Evolutionary conservation across 2,329 filamentous ascomycete species (phyloP).

Genomic region (Hymenoscyphus linearis): DNA sequence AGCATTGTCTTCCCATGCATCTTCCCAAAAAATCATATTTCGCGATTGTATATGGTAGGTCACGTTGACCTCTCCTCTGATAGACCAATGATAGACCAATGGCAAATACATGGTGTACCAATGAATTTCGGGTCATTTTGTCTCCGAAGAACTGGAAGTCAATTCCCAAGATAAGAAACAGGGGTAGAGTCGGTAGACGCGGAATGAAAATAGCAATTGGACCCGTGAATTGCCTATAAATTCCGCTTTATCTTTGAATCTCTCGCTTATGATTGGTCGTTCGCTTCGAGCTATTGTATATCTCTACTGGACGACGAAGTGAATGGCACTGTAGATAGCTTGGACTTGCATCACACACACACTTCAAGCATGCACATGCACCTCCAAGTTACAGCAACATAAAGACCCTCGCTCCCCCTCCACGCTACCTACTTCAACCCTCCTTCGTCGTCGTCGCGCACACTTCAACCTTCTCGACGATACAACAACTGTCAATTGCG

Average conservation of each 20-base stretch:
- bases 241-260: background rate
- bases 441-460: background rate
- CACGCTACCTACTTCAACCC: background rate
- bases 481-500: background rate
- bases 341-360: background rate
- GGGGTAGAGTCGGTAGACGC: background rate
- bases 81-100: background rate
- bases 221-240: background rate
- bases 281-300: background rate
- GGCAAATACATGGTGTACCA: background rate
- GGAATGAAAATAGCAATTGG: background rate
- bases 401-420: background rate
- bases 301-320: background rate
- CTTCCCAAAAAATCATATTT: background rate
- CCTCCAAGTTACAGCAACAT: background rate
- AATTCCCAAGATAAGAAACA: background rate
- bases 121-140: background rate
- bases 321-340: background rate
- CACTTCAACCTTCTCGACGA: slow-evolving; percentile 1
- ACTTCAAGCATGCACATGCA: background rate
- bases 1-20: background rate
- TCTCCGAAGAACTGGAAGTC: background rate
- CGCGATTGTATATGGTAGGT: background rate
- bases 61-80: background rate
- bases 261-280: background rate